Base-by-base conservation (phyloP, 2,329 filamentous ascomycete species). In the Elsinoe fawcettii region DNA sequence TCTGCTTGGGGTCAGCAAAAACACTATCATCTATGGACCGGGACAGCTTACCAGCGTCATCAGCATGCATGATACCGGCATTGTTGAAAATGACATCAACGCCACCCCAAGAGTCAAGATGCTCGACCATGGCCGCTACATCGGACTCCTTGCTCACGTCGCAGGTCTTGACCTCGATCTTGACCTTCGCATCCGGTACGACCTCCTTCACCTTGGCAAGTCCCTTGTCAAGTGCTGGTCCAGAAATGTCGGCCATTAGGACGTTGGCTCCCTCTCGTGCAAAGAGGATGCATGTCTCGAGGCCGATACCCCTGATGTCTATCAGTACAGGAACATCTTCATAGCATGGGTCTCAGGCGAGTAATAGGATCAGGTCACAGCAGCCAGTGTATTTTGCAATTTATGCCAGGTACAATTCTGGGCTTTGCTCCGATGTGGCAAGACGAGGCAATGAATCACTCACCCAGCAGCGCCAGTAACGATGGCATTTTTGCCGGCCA, bases 31-130 rank as follows among this genome's bases (percentile, higher is more conserved):
- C 3, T 8, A 4, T 25, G 2, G 16, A 23, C 11, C 6, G 7
- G 23, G 2, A 37, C 3, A 61, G 27, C 66, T 59, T 57, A 70
- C 69, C 69, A 36, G 74, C 75, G 60, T 78, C 75, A 58, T 86
- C 79, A 49, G 83, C 85, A 75, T 96, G 91, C 91, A 96, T 96
- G 73, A 96, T 96, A 57, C 91, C 91, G 22, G 91, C 91, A 71
- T 96, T 96, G 83, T 96, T 96, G 84, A 96, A 96, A 66, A 96
- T 88, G 68, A 96, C 78, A 70, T 96, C 91, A 2, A 93, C 74
- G 44, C 91, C 91, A 67, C 91, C 91, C 87, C 88, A 95, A 58
- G 81, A 69, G 72, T 96, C 91, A 58, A 92, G 75, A 8, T 80
- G 74, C 64, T 88, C 86, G 55, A 96, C 78, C 69, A 87, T 83